Conservation (phyloP, 306 rosid genomes). For the Sesbania bispinosa region DNA sequence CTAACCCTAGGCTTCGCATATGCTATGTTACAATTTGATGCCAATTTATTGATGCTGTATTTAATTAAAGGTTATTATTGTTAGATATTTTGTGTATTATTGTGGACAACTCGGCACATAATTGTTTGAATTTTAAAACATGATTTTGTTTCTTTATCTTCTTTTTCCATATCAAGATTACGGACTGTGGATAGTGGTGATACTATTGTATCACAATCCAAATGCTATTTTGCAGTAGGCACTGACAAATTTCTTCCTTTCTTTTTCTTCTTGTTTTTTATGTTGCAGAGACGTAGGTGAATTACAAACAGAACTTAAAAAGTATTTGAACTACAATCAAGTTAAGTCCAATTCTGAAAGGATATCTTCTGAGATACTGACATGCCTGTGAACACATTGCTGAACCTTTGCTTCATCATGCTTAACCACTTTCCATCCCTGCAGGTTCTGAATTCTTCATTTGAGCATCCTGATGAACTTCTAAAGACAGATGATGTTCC, state of each 20-base stretch:
- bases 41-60: background rate
- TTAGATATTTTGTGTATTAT: background rate
- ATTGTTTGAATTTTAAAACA: conserved; percentile 19
- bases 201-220: background rate
- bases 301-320: conserved; percentile 47
- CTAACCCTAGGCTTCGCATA: background rate
- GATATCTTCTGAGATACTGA: conserved; percentile 20
- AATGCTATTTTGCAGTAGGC: conserved; percentile 6
- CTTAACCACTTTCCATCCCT: conserved; percentile 15
- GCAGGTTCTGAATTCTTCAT: conserved; percentile 47
- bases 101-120: background rate
- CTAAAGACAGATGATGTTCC: conserved; percentile 42
- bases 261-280: conserved; percentile 11
- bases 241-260: conserved; percentile 17
- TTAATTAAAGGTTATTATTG: background rate
- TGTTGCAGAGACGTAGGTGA: conserved; percentile 62
- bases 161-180: background rate
- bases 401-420: conserved; percentile 18
- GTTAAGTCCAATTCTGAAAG: conserved; percentile 53
- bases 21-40: conserved; percentile 10
- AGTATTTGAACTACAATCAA: conserved; percentile 47
- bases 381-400: conserved; percentile 6
- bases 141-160: conserved; percentile 6
- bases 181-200: background rate
- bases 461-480: conserved; percentile 43